These are phyloP conservation scores for Rhizophora apiculata DNA, from an alignment of 345 rosid species.

Conservation along the genomic window DNA sequence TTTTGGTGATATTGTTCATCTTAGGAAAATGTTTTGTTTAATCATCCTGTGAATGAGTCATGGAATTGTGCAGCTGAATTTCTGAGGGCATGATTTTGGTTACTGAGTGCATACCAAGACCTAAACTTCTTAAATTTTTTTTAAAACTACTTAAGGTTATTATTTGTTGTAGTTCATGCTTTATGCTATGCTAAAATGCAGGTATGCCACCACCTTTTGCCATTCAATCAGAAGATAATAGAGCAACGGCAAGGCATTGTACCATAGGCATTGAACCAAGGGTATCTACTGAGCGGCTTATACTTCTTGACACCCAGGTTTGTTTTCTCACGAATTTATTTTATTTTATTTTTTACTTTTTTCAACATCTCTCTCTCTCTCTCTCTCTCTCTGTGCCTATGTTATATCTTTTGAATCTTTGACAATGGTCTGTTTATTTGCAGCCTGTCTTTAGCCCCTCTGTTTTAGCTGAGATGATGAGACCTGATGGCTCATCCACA, in stretches of 20 bases:
- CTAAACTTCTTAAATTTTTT: too few relatives aligned
- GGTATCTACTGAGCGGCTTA: constrained; percentile 66
- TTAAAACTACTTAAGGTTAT: too few relatives aligned
- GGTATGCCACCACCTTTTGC: constrained; percentile 80
- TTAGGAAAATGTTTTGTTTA: too few relatives aligned
- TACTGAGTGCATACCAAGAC: too few relatives aligned
- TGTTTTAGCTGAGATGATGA: constrained; percentile 68
- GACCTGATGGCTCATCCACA: constrained; percentile 73
- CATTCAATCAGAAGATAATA: constrained; percentile 58
- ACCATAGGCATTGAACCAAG: constrained; percentile 76
- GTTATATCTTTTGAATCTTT: not conserved
- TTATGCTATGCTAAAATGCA: constrained; percentile 24
- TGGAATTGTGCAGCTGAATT: too few relatives aligned
- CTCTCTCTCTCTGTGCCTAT: not conserved
- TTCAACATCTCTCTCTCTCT: too few relatives aligned
- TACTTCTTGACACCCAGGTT: constrained; percentile 85
- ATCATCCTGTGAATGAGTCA: too few relatives aligned
- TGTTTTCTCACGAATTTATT: not conserved
- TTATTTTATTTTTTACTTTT: not conserved
- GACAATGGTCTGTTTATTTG: constrained; percentile 19
- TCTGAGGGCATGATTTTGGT: too few relatives aligned
- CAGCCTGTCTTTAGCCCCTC: constrained; percentile 84
- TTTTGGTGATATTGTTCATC: too few relatives aligned
- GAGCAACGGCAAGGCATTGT: constrained; percentile 66
- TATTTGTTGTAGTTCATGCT: not conserved